A percentile compares a stretch with the other conserved stretches of the same genome.
These are phyloP conservation scores for Axilococcus clingmanii DNA, from an alignment of 139 green algal species.

Conservation along the genomic window DNA sequence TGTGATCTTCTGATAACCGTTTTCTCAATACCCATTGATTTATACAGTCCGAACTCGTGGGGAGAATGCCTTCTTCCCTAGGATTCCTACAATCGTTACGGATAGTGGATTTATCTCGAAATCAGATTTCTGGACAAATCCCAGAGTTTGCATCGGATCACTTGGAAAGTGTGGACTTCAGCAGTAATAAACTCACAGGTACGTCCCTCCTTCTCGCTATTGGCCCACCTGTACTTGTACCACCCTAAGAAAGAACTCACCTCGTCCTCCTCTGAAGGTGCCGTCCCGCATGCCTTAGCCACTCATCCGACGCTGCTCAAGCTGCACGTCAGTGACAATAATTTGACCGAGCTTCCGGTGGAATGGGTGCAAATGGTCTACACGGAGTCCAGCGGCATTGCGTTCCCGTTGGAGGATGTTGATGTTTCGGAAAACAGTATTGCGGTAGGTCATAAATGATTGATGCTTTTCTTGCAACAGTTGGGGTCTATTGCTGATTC, in stretches of 20 bases:
- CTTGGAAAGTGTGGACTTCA: neutral
- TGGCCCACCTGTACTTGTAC: too few species aligned
- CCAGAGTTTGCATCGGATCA: neutral
- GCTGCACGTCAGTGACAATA: neutral
- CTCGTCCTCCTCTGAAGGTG: too few species aligned
- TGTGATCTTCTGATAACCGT: too few species aligned
- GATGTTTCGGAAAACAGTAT: neutral
- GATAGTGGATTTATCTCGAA: neutral
- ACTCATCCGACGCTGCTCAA: neutral
- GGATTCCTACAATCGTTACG: neutral
- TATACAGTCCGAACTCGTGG: too few species aligned
- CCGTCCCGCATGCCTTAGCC: neutral
- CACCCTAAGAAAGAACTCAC: too few species aligned
- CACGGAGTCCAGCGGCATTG: too few species aligned
- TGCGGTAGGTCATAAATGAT: neutral
- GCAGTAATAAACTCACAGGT: slow-evolving; percentile 2
- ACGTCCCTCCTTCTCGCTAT: too few species aligned
- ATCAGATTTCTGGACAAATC: neutral
- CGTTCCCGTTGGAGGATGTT: neutral
- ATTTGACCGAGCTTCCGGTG: neutral
- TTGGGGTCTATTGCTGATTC: neutral
- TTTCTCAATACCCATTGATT: too few species aligned
- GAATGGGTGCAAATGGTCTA: slow-evolving; percentile 3
- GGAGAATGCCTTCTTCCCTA: too few species aligned
- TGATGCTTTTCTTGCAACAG: neutral